phyloP scores from a whole-genome alignment of 805 yeast genomes.

The Yarrowia osloensis region DNA sequence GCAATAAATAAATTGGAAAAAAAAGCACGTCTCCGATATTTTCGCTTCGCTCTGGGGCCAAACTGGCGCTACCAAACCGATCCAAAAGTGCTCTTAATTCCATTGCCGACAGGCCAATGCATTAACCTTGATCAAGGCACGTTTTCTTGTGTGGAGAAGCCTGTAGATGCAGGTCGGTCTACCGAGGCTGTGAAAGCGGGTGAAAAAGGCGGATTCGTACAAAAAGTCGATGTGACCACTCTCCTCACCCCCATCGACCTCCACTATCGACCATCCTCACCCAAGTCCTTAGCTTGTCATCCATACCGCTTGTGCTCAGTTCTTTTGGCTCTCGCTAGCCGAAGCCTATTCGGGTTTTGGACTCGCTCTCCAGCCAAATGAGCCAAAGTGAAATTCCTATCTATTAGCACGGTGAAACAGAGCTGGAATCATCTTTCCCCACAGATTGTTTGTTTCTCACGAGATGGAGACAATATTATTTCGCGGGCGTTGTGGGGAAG shows the following conservation, averaged over 20 bases:
- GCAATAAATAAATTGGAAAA: too few relatives aligned
- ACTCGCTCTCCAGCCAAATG: not conserved
- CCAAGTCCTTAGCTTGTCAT: not conserved
- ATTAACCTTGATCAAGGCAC: slow-evolving; percentile 8
- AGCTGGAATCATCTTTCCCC: not conserved
- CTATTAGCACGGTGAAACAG: slow-evolving; percentile 8
- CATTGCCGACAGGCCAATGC: slow-evolving; percentile 13
- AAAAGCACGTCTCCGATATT: too few relatives aligned
- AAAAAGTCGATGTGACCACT: too few relatives aligned
- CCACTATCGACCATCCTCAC: too few relatives aligned
- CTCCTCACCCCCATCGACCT: too few relatives aligned
- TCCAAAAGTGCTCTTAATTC: not conserved
- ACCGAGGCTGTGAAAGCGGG: too few relatives aligned
- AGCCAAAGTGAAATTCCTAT: not conserved
- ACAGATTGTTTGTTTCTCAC: not conserved
- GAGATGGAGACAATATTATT: not conserved
- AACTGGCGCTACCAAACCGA: not conserved
- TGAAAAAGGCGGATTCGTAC: too few relatives aligned
- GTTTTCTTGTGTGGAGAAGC: slow-evolving; percentile 11
- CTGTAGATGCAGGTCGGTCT: too few relatives aligned
- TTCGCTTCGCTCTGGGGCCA: not conserved
- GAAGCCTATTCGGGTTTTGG: not conserved
- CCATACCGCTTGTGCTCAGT: not conserved
- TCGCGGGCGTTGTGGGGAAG: not conserved
- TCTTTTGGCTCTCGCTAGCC: not conserved